Evolutionary conservation across 352 stramenopile genomes (phyloP).

Genomic region (Phytopythium helicoides): DNA sequence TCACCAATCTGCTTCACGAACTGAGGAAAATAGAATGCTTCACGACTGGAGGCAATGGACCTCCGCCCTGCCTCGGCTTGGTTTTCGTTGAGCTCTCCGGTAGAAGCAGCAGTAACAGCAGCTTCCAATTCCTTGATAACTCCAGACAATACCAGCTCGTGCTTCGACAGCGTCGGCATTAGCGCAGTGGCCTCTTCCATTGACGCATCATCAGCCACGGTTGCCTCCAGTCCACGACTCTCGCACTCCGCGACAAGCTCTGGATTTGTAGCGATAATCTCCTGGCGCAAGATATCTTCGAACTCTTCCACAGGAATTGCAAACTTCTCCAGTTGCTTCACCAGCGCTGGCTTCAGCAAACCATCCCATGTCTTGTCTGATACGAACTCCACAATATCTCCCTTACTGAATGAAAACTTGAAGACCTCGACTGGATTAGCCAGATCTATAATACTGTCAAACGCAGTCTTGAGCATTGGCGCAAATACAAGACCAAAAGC

Average conservation of each 20-base stretch:
- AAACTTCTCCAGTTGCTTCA: slow-evolving; percentile 4
- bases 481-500: slow-evolving; percentile 18
- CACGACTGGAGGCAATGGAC: too few species aligned
- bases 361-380: slow-evolving; percentile 2
- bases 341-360: slow-evolving; percentile 4
- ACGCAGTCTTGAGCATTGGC: slow-evolving; percentile 19
- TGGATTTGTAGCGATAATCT: slow-evolving; percentile 14
- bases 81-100: too few species aligned
- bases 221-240: background rate
- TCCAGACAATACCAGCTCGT: background rate
- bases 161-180: background rate
- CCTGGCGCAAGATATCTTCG: slow-evolving; percentile 14
- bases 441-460: slow-evolving; percentile 19
- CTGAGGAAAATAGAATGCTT: too few species aligned
- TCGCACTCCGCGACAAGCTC: slow-evolving; percentile 12
- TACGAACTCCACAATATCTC: slow-evolving; percentile 8
- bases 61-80: too few species aligned
- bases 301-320: slow-evolving; percentile 10
- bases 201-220: background rate
- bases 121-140: too few species aligned
- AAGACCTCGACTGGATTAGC: slow-evolving; percentile 20
- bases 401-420: slow-evolving; percentile 9
- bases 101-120: too few species aligned
- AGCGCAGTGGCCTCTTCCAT: background rate
- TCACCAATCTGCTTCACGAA: too few species aligned